Evolutionary conservation across 2,329 filamentous ascomycete species (phyloP), one percentile per base, ranked within the genome.

Genomic region (Sphaerulina musiva): DNA sequence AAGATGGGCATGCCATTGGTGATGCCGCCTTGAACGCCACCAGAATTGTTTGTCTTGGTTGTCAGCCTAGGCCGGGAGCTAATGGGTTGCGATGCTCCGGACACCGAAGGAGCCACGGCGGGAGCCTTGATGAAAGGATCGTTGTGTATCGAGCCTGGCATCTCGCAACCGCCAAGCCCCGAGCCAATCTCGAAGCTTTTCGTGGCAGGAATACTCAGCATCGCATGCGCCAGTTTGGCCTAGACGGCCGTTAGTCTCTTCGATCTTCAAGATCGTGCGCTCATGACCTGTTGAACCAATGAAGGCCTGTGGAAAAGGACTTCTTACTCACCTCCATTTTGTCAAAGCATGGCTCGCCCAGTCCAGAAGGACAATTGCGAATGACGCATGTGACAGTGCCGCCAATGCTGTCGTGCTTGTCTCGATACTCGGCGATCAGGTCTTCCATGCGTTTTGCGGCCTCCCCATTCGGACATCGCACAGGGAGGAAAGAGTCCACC

Each of bases 131-230:
- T 75, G 72, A 95, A 95, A 52, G 87, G 78, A 71, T 97, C 92
- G 70, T 97, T 97, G 80, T 97, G 91, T 51, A 80, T 79, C n/a
- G 87, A 93, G 20, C 93, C 92, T 1, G 86, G 86, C 39, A 97
- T 80, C 69, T 91, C 86, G 66, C 86, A 87, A 55, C 93, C 92
- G 48, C 80, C 84, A 71, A 97, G 97, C 10, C 93, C 93, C 50
- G 88, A 95, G 51, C 93, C 93, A 61, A 97, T 85, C 70, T 97
- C 92, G 68, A 97, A 97, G 51, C 87, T 92, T 76, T 97, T 98
- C 38, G 87, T 92, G 3, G 93, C 90, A 4, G 93, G 93, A 65
- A 97, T 95, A 69, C 84, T 89, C 59, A 97, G 80, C 88, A 98
- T 97, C 47, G 88, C 93, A 68, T 97, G 92, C 26, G 83, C 91